A percentile compares a stretch with the other conserved stretches of the same genome.
These are phyloP conservation scores for Paecilomyces variotii DNA, from an alignment of 2,329 filamentous ascomycete genomes.

Conservation along the genomic window DNA sequence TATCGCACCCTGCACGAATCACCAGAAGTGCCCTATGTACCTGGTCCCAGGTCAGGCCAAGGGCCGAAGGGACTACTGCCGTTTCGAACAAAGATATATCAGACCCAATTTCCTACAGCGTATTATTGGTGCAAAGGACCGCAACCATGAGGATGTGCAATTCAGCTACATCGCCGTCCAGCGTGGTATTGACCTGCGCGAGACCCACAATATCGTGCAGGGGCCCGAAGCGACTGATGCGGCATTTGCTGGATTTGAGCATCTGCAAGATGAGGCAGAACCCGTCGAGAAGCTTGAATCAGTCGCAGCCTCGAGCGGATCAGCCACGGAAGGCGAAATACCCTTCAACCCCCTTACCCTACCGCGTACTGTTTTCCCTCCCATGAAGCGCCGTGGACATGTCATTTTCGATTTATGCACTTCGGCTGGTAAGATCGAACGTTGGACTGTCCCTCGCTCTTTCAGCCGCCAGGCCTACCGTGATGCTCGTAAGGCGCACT, in stretches of 20 bases:
- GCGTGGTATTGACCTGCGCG: conserved; percentile 59
- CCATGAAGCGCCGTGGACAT: conserved; percentile 81
- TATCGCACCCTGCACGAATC: conserved; percentile 70
- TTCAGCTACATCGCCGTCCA: conserved; percentile 86
- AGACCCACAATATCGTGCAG: conserved; percentile 36
- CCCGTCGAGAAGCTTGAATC: neutral
- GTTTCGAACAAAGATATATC: conserved; percentile 82
- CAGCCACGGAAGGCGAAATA: conserved; percentile 12
- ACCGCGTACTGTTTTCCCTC: conserved; percentile 68
- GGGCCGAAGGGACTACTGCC: conserved; percentile 83
- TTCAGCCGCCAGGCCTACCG: conserved; percentile 77
- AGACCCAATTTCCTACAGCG: conserved; percentile 74
- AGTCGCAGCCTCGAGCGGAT: conserved; percentile 3
- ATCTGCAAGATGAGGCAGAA: conserved; percentile 23
- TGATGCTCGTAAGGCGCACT: conserved; percentile 80
- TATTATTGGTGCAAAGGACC: conserved; percentile 57
- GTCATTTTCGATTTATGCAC: conserved; percentile 89
- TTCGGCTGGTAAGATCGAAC: conserved; percentile 72
- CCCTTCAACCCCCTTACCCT: conserved; percentile 55
- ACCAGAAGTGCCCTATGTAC: conserved; percentile 85
- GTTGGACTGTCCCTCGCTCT: conserved; percentile 83
- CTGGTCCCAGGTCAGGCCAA: conserved; percentile 56
- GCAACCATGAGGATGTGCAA: conserved; percentile 82
- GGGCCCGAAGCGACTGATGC: conserved; percentile 51
- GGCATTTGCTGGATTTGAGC: conserved; percentile 67